phyloP scores from a whole-genome alignment of 2,329 filamentous ascomycete species.

The Plectosphaerella sp. region DNA sequence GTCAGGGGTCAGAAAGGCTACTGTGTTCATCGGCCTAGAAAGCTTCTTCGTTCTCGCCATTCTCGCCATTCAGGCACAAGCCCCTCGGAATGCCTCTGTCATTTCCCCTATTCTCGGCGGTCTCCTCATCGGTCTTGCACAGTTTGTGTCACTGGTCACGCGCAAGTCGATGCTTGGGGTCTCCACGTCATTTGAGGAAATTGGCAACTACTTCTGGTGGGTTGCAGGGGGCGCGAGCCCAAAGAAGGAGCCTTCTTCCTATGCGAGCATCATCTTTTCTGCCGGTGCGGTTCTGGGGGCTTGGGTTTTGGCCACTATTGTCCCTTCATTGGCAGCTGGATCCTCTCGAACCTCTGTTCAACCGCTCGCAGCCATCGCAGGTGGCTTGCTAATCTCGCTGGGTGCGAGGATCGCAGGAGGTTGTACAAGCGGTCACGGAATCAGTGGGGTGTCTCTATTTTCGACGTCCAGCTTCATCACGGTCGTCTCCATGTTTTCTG shows the following conservation, averaged over 20 bases:
- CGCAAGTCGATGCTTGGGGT: conserved; percentile 54
- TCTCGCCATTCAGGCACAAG: conserved; percentile 31
- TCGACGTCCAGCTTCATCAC: conserved; percentile 59
- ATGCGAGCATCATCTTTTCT: conserved; percentile 46
- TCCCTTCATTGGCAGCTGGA: conserved; percentile 22
- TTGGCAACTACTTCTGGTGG: conserved; percentile 50
- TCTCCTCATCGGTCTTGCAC: conserved; percentile 52
- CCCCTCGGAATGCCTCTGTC: conserved; percentile 27
- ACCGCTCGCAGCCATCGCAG: conserved; percentile 37
- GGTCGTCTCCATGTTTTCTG: conserved; percentile 52
- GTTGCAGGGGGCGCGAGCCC: conserved; percentile 23
- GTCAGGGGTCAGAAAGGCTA: conserved; percentile 31
- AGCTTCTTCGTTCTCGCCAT: conserved; percentile 35
- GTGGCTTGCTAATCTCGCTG: conserved; percentile 54
- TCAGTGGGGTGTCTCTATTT: conserved; percentile 60
- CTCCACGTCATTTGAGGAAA: conserved; percentile 57
- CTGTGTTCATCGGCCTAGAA: conserved; percentile 38
- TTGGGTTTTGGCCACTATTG: conserved; percentile 25
- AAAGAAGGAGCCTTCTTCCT: conserved; percentile 18
- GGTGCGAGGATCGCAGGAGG: conserved; percentile 61
- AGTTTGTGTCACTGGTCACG: conserved; percentile 50
- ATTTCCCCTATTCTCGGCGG: conserved; percentile 49
- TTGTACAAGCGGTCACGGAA: conserved; percentile 66
- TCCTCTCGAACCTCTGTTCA: conserved; percentile 23
- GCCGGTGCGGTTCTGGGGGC: conserved; percentile 45